Base-by-base conservation (phyloP, 192 early-diverging fungal species). In the Dissophora ornata region DNA sequence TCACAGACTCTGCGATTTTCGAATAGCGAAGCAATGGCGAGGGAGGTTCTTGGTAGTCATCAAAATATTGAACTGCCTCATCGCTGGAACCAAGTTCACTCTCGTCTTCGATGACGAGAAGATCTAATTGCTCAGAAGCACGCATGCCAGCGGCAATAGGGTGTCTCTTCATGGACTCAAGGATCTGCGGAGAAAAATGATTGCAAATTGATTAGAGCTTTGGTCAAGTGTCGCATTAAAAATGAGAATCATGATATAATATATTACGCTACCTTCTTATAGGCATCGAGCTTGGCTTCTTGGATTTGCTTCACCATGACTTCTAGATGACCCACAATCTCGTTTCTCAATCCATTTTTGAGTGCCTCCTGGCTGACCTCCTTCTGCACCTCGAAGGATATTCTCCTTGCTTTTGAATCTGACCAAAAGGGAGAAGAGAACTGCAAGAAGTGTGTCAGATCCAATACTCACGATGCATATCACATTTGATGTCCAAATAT, bases 351-450 rank as follows among this genome's bases (percentile, higher is more conserved):
- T 2, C 19, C 18, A 1, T 30, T 16, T 15, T 29, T 16, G 33
- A 54, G 62, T 0, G 38, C 24, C 21, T n/a, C 10, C 5, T 50
- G 58, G 36, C 13, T 15, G 15, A n/a, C 15, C 22, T 57, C 21
- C 9, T 12, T 24, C 15, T 57, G 57, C 12, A 49, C 41, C 28
- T 46, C 57, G 22, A 46, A 50, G 1, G 73, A 67, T 4, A 57
- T 62, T 38, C 53, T 61, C 16, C 62, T 45, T 0, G 34, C 4
- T 16, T 36, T 67, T 3, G 73, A 36, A 18, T 49, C 47, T 5
- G 65, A 77, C 73, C 73, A 77, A 4, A 77, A n/a, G 1, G 73
- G 73, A 1, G 73, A 77, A 1, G 51, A 6, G 30, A 54, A 75
- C 71, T 71, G 42, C 13, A 25, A 13, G 42, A 33, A 3, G 18